A percentile compares a stretch with the other conserved stretches of the same genome.
Evolutionary conservation across 352 stramenopile species (phyloP).

Genomic region (Pythium oligandrum): DNA sequence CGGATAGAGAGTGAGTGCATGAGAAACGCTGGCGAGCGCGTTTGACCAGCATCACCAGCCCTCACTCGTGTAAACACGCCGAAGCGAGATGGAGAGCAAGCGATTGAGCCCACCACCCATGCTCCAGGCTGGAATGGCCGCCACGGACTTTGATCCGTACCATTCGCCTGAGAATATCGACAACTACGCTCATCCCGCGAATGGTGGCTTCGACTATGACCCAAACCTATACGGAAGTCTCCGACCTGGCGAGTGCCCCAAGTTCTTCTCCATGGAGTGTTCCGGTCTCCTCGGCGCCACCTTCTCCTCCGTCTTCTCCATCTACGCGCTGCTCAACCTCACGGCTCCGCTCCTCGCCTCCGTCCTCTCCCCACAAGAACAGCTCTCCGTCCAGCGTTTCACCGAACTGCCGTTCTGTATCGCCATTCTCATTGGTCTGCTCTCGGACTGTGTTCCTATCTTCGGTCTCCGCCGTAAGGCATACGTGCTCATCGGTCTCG

Average conservation of each 20-base stretch:
- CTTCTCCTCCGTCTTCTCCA: slow-evolving; percentile 1
- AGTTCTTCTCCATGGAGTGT: slow-evolving; percentile 5
- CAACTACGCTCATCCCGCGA: background rate
- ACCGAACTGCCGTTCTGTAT: slow-evolving; percentile 41
- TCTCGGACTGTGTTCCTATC: slow-evolving; percentile 50
- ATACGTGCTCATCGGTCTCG: slow-evolving; percentile 46
- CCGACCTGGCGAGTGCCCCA: background rate
- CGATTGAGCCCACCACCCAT: background rate
- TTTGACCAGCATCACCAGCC: background rate
- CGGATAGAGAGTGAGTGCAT: background rate
- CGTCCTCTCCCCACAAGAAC: slow-evolving; percentile 1
- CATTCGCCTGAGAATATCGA: background rate
- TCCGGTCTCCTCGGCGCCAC: slow-evolving; percentile 2
- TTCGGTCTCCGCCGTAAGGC: slow-evolving; percentile 44
- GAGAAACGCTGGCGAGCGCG: background rate
- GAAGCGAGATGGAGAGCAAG: background rate
- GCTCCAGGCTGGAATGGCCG: background rate
- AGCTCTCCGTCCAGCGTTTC: slow-evolving; percentile 1
- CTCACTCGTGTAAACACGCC: background rate
- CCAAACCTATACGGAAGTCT: background rate
- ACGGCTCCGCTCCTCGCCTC: slow-evolving; percentile 1
- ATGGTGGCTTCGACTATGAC: background rate
- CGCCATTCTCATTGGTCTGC: slow-evolving; percentile 46
- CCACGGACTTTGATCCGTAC: background rate
- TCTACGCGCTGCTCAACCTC: slow-evolving; percentile 1